phyloP scores from a whole-genome alignment of 495 filamentous ascomycete species.

The Penicillium roqueforti region DNA sequence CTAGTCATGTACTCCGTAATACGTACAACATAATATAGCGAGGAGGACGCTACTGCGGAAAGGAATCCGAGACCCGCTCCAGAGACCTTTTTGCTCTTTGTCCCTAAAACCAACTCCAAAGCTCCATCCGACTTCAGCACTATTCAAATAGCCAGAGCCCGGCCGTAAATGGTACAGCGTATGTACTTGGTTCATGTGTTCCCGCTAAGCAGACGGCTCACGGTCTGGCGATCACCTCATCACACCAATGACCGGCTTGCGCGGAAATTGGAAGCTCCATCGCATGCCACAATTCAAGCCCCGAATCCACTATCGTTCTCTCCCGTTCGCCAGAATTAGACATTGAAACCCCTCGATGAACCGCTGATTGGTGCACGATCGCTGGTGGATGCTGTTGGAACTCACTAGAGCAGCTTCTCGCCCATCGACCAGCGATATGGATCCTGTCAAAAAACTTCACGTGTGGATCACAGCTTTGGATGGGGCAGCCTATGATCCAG shows the following conservation, averaged over 20 bases:
- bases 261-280: slow-evolving; percentile 28
- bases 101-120: neutral
- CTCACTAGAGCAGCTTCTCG: neutral
- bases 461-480: slow-evolving; percentile 3
- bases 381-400: slow-evolving; percentile 1
- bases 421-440: neutral
- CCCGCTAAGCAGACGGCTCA: slow-evolving; percentile 17
- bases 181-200: slow-evolving; percentile 17
- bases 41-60: neutral
- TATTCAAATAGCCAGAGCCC: neutral
- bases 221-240: slow-evolving; percentile 23
- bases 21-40: neutral
- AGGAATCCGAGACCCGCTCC: neutral
- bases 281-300: slow-evolving; percentile 5
- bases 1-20: neutral
- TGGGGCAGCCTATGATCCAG: slow-evolving; percentile 13
- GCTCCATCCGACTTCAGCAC: neutral
- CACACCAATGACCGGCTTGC: slow-evolving; percentile 20
- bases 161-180: slow-evolving; percentile 18
- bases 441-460: slow-evolving; percentile 10
- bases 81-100: neutral
- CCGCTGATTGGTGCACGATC: neutral
- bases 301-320: neutral
- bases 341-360: neutral
- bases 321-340: neutral